Evolutionary conservation across 805 yeast species (phyloP).

Genomic region (Metschnikowia chrysomelidarum): DNA sequence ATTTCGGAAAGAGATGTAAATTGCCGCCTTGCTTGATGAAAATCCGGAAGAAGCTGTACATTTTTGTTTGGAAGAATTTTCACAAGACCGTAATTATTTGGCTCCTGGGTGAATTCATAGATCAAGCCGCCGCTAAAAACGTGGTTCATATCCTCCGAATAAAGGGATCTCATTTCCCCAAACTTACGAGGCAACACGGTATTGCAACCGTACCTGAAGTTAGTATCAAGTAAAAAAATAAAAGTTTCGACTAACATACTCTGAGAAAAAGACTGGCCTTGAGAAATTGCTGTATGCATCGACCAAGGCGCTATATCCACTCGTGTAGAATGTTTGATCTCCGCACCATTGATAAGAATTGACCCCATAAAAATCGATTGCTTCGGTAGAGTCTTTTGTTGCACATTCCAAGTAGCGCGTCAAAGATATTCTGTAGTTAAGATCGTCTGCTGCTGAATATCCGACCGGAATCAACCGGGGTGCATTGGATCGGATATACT

Average conservation of each 20-base stretch:
- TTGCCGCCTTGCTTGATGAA: slow-evolving; percentile 47
- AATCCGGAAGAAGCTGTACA: slow-evolving; percentile 49
- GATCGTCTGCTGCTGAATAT: slow-evolving; percentile 94
- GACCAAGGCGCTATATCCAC: slow-evolving; percentile 68
- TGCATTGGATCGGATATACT: slow-evolving; percentile 56
- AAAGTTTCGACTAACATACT: slow-evolving; percentile 41
- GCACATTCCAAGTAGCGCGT: slow-evolving; percentile 81
- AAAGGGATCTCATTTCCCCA: slow-evolving; percentile 71
- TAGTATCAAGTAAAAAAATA: slow-evolving; percentile 10
- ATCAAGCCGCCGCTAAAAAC: slow-evolving; percentile 85
- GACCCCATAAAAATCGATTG: slow-evolving; percentile 80
- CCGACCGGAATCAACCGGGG: slow-evolving; percentile 83
- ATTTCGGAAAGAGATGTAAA: slow-evolving; percentile 35
- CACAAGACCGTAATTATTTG: slow-evolving; percentile 77
- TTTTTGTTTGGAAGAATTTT: slow-evolving; percentile 43
- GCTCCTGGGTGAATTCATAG: slow-evolving; percentile 77
- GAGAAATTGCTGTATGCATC: slow-evolving; percentile 65
- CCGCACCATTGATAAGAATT: slow-evolving; percentile 90
- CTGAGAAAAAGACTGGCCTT: slow-evolving; percentile 84
- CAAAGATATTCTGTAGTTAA: slow-evolving; percentile 69
- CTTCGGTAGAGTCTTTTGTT: slow-evolving; percentile 46
- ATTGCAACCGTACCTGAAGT: slow-evolving; percentile 66
- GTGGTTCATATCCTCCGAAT: slow-evolving; percentile 67
- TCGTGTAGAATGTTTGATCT: slow-evolving; percentile 71
- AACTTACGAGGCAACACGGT: slow-evolving; percentile 74